Conservation (phyloP, 2,329 filamentous ascomycete species). For the Eutypella sp. region DNA sequence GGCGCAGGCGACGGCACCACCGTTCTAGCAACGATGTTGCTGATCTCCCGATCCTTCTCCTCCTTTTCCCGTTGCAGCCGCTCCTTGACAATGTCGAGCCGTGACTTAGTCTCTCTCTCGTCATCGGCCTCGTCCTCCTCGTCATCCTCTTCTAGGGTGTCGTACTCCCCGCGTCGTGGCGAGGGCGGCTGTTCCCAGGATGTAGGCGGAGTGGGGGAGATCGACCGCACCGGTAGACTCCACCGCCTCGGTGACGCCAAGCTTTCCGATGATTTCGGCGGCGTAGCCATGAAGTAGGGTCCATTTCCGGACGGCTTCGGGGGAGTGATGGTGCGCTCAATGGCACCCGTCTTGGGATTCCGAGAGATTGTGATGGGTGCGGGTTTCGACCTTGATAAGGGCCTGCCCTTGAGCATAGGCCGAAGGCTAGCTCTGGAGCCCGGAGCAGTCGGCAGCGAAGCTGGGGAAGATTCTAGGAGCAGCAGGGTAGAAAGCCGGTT, state of each 20-base stretch:
- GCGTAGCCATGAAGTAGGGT: constrained; percentile 5
- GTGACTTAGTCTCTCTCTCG: neutral
- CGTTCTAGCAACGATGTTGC: constrained; percentile 10
- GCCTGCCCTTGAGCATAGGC: constrained; percentile 15
- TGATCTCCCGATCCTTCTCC: constrained; percentile 14
- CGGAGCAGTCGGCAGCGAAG: neutral
- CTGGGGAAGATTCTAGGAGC: constrained; percentile 5
- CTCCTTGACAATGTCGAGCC: constrained; percentile 8
- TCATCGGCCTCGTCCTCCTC: neutral
- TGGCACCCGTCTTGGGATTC: constrained; percentile 17
- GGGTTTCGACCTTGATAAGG: constrained; percentile 15
- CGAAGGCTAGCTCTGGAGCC: constrained; percentile 10
- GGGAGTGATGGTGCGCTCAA: constrained; percentile 4
- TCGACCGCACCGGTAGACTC: constrained; percentile 5
- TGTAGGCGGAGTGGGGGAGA: neutral
- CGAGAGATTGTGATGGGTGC: constrained; percentile 18
- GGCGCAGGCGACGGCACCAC: neutral
- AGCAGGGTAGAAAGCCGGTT: constrained; percentile 5
- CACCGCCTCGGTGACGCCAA: constrained; percentile 6
- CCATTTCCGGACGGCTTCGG: constrained; percentile 3
- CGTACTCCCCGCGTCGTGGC: neutral
- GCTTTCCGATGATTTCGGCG: neutral
- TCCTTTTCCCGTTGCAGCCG: constrained; percentile 13
- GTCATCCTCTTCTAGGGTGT: neutral
- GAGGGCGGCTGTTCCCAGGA: constrained; percentile 2